These are phyloP conservation scores for Dacryopinax primogenitus DNA, from an alignment of 768 basidiomycete genomes.

Conservation along the genomic window DNA sequence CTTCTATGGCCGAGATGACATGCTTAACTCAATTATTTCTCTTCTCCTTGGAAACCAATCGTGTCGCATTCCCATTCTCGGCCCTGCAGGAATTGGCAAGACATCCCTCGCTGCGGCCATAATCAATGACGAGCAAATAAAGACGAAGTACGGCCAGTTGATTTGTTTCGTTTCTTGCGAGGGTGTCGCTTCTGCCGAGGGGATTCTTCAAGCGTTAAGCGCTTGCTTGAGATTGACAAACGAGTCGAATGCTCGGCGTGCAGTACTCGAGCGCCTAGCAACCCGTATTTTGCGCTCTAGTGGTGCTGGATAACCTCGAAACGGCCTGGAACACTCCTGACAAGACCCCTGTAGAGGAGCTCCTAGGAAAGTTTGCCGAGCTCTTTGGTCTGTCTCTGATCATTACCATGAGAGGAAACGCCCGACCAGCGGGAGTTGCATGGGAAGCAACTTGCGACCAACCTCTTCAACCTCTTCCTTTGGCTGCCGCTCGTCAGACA, in stretches of 20 bases:
- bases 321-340: conserved; percentile 28
- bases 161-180: conserved; percentile 30
- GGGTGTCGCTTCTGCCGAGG: conserved; percentile 22
- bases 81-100: conserved; percentile 33
- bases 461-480: background rate
- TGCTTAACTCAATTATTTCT: conserved; percentile 13
- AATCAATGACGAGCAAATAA: conserved; percentile 21
- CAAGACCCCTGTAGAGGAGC: conserved; percentile 19
- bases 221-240: conserved; percentile 19
- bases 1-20: conserved; percentile 16
- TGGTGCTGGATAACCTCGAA: conserved; percentile 34
- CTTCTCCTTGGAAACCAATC: conserved; percentile 1
- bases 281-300: conserved; percentile 21
- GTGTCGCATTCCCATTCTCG: conserved; percentile 18
- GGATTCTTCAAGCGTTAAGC: conserved; percentile 23
- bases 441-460: conserved; percentile 9
- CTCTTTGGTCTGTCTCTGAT: conserved; percentile 26
- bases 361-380: conserved; percentile 21
- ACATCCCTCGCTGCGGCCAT: conserved; percentile 29
- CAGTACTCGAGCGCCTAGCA: conserved; percentile 20
- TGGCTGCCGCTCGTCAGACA: conserved; percentile 20
- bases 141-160: conserved; percentile 20
- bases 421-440: conserved; percentile 1
- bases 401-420: conserved; percentile 26
- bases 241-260: conserved; percentile 21